Percentiles rank a stretch among this genome's conserved stretches.
These are phyloP conservation scores for Berberis thunbergii DNA, from an alignment of 164 flowering plant species.

Conservation along the genomic window DNA sequence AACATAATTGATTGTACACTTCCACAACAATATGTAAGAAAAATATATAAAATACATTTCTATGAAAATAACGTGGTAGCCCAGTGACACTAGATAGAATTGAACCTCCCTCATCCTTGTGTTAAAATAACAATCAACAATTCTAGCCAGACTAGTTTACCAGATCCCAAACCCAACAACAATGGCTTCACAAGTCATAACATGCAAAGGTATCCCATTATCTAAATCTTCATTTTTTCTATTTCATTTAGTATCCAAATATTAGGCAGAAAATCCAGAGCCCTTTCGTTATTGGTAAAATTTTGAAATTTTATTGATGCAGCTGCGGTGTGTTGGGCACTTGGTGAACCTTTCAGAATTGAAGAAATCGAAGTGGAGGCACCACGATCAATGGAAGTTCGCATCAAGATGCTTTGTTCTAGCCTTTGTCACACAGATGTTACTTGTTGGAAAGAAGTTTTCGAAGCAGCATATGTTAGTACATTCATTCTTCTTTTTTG, in stretches of 20 bases:
- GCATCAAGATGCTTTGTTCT: conserved; percentile 41
- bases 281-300: no score
- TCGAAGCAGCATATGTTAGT: not conserved
- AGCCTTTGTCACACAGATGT: conserved; percentile 46
- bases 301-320: not conserved
- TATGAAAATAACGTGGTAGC: no score
- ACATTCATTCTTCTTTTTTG: not conserved
- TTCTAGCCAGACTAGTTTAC: no score
- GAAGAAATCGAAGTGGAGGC: conserved; percentile 42
- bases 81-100: no score
- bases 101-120: no score
- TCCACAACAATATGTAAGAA: no score
- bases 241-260: not conserved
- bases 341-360: conserved; percentile 19
- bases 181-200: not conserved
- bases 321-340: conserved; percentile 36
- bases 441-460: not conserved
- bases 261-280: conserved; percentile 31
- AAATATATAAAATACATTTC: no score
- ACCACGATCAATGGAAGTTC: conserved; percentile 34
- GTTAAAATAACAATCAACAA: no score
- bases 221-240: not conserved
- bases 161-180: no score
- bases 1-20: no score
- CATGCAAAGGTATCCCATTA: conserved; percentile 8